Percentiles rank a stretch among this genome's conserved stretches.
phyloP scores from a whole-genome alignment of 2,329 filamentous ascomycete genomes.

The Kalaharituber pfeilii region DNA sequence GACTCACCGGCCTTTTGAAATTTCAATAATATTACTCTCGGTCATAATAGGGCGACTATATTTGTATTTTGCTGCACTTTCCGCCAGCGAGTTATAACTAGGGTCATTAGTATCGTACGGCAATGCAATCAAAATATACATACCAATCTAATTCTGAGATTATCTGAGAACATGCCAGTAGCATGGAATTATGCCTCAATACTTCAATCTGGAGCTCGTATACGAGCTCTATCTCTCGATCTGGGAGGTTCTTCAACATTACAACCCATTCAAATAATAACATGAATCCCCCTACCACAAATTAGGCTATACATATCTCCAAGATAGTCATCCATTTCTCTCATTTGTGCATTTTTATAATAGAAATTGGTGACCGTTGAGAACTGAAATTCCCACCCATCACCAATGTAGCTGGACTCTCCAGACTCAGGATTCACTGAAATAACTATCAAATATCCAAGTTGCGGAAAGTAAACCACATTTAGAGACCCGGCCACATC shows the following conservation, averaged over 20 bases:
- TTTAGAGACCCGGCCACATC: conserved; percentile 41
- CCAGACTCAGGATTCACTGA: conserved; percentile 42
- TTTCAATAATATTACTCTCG: conserved; percentile 49
- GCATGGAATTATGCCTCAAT: conserved; percentile 47
- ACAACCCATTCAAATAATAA: background rate
- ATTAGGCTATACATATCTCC: conserved; percentile 78
- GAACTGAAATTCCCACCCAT: conserved; percentile 64
- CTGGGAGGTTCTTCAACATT: conserved; percentile 30
- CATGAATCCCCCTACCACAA: conserved; percentile 38
- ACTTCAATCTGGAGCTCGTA: conserved; percentile 56
- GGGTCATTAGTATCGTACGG: conserved; percentile 33
- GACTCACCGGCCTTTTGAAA: conserved; percentile 52
- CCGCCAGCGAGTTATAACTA: conserved; percentile 60
- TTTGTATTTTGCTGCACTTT: conserved; percentile 57
- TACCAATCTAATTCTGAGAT: conserved; percentile 68
- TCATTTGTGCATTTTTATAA: conserved; percentile 74
- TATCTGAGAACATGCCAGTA: conserved; percentile 55
- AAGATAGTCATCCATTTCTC: conserved; percentile 58
- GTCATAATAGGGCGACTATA: conserved; percentile 55
- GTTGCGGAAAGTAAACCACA: conserved; percentile 78
- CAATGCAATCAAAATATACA: background rate
- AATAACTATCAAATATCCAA: conserved; percentile 74
- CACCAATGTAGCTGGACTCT: conserved; percentile 30
- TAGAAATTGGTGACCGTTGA: conserved; percentile 52
- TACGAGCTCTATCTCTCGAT: conserved; percentile 76